Conservation (phyloP, 2,329 filamentous ascomycete genomes). For the Colletotrichum cordylinicola region DNA sequence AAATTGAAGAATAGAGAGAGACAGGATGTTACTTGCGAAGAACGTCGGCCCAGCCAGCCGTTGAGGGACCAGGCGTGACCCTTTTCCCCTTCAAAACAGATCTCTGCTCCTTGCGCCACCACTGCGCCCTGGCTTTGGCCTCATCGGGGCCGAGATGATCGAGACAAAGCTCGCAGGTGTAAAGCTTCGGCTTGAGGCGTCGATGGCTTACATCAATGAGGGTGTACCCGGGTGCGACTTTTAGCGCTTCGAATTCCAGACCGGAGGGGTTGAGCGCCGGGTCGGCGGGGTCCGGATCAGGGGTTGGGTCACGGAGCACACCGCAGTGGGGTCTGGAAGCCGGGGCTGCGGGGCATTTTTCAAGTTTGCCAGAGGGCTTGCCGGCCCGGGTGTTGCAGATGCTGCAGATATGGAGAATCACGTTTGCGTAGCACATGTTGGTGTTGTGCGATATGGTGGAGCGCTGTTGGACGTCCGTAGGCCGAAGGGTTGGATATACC, state of each 20-base stretch:
- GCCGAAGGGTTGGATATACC: not conserved
- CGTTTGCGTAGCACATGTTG: not conserved
- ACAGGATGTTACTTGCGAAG: not conserved
- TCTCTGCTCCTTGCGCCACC: not conserved
- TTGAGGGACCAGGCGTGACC: not conserved
- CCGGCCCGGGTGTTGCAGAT: conserved; percentile 3
- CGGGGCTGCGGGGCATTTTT: not conserved
- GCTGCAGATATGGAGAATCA: not conserved
- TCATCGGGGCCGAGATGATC: conserved; percentile 1
- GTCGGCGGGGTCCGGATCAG: not conserved
- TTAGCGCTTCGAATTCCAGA: conserved; percentile 2
- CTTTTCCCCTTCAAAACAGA: not conserved
- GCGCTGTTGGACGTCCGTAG: not conserved
- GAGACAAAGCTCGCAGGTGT: conserved; percentile 1
- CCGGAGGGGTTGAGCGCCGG: not conserved
- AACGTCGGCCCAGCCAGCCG: not conserved
- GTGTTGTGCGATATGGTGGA: not conserved
- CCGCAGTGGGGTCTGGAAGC: not conserved
- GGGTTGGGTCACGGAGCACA: not conserved
- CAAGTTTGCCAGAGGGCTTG: not conserved
- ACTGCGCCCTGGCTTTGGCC: not conserved
- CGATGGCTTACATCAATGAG: not conserved
- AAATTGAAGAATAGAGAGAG: not conserved
- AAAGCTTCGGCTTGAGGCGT: not conserved
- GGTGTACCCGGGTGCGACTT: not conserved